Evolutionary conservation across 495 filamentous ascomycete genomes (phyloP), one percentile per base, ranked within the genome.

Genomic region (Sordaria brevicollis): DNA sequence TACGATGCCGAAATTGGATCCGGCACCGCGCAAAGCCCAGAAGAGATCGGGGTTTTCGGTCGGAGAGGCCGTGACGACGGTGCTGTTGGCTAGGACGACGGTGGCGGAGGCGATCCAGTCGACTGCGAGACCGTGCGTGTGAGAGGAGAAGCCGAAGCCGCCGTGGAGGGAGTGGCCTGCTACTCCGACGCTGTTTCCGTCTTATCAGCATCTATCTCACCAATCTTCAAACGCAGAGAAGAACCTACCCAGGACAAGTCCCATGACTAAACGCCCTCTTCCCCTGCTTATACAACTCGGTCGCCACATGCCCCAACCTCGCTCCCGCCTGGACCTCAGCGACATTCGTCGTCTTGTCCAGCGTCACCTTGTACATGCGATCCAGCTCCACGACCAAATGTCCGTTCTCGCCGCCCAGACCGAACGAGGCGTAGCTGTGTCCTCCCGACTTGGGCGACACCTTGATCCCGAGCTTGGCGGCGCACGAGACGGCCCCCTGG

Each of bases 401-500:
- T 10, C 82, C 82, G 25, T 84, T 76, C 74, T 84, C 81, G 2
- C 82, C 82, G 11, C 82, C 82, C 5, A 84, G 74, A 36, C 82
- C 82, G 13, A 82, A 78, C 21, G 80, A 82, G 5, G 78, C 82
- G 68, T 84, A 83, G 67, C 80, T 83, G 73, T 84, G 82, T 3
- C 82, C 82, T 62, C 82, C 82, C 34, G 77, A 79, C 72, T 83
- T 84, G 31, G 82, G 70, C 9, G 72, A 80, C 8, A 82, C 80
- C 70, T 83, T 83, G 15, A 82, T 75, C 5, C 79, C 81, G 25
- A 78, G 70, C 75, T 80, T 76, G 11, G 74, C 73, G 25, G 78
- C 82, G 41, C 82, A 83, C n/a, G 77, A 72, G 17, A 84, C 79
- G 21, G 82, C 80, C 11, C 70, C 78, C 41, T 79, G 77, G n/a